Evolutionary conservation across 148 eudicot genomes (phyloP), one percentile per base, ranked within the genome.

Genomic region (Persicaria maculosa): DNA sequence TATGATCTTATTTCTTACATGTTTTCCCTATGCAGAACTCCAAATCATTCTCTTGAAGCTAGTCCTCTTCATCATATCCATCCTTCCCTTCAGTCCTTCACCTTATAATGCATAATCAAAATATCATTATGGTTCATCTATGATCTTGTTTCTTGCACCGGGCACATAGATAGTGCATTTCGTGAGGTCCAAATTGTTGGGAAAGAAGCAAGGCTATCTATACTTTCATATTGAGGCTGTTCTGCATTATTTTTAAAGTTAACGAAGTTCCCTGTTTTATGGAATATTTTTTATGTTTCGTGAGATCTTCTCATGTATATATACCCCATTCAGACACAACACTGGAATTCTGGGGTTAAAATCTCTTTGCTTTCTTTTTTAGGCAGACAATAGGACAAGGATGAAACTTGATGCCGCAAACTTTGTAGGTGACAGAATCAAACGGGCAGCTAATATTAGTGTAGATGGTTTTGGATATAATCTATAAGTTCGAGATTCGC

Each of bases 21-120:
- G 50, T 4, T 69, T 69, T 44, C 50, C 8, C 15, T 45, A 7
- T 62, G 43, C 11, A 69, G n/a, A 62, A 17, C 17, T 12, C 62
- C 3, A 57, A 31, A 62, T 36, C 68, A 62, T 58, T 58, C 64
- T 58, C 64, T 57, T 19, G 40, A 55, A 55, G 61, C 22, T 58
- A 25, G 22, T 8, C 10, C 11, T 58, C 36, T 19, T 20, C 6
- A 58, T 20, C 36, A 58, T 20, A 58, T 58, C 68, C 16, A 31
- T 25, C 12, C 31, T 11, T 3, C 36, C 40, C 8, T 58, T 22
- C 25, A 22, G 25, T 22, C 25, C 25, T 22, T 7, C 64, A 19
- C 64, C 64, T 5, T 22, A 58, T 31, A 58, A 58, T 22, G 36
- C 11, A 58, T 58, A 22, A 53, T 58, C 11, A 19, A 58, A 7